Evolutionary conservation across 2,329 filamentous ascomycete species (phyloP).

Genomic region (Boeremia exigua): DNA sequence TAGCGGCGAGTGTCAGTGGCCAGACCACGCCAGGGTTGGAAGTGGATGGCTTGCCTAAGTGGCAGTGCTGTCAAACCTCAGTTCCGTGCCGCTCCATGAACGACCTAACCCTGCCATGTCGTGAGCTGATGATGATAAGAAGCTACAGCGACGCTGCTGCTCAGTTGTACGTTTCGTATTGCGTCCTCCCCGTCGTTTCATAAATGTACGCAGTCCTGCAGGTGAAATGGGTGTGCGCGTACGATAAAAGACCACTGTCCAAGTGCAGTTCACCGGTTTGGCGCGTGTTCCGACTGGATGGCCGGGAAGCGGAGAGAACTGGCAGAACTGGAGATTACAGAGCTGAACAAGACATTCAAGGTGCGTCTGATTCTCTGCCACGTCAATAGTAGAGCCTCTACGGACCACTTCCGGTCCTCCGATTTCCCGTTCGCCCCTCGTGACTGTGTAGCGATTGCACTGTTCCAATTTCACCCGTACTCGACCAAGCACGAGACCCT

Average conservation of each 20-base stretch:
- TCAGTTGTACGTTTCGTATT: not conserved
- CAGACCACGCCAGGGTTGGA: constrained; percentile 14
- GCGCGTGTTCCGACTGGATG: constrained; percentile 7
- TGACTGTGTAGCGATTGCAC: not conserved
- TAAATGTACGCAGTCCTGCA: constrained; percentile 8
- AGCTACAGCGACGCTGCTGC: constrained; percentile 1
- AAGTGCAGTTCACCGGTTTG: constrained; percentile 21
- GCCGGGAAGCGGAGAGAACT: not conserved
- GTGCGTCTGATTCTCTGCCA: constrained; percentile 6
- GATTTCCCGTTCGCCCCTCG: not conserved
- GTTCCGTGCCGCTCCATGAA: constrained; percentile 9
- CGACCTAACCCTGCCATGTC: not conserved
- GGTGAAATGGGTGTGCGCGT: constrained; percentile 11
- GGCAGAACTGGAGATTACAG: constrained; percentile 2
- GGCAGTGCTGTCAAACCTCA: constrained; percentile 23
- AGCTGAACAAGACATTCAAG: constrained; percentile 11
- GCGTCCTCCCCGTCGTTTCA: constrained; percentile 7
- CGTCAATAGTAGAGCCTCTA: constrained; percentile 3
- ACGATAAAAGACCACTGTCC: not conserved
- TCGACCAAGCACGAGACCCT: not conserved
- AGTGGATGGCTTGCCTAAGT: constrained; percentile 17
- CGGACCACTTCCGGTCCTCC: not conserved
- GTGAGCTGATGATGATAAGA: constrained; percentile 10
- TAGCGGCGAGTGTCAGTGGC: constrained; percentile 22
- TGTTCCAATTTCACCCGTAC: not conserved